These are phyloP conservation scores for Sporormia fimetaria DNA, from an alignment of 495 filamentous ascomycete species.

Conservation along the genomic window DNA sequence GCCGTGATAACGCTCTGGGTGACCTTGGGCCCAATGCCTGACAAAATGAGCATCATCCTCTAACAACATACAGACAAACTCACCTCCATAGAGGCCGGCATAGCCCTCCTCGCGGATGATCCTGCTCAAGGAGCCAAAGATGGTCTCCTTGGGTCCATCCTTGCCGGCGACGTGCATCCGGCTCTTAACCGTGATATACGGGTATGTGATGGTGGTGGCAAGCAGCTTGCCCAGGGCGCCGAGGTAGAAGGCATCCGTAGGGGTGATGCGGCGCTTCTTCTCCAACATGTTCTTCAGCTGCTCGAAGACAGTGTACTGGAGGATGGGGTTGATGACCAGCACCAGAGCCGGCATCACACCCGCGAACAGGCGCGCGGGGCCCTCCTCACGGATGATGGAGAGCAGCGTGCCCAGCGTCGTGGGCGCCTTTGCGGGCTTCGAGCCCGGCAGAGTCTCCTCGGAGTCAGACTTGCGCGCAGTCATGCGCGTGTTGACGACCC, in stretches of 20 bases:
- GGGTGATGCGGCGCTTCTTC: conserved; percentile 58
- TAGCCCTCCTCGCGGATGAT: conserved; percentile 85
- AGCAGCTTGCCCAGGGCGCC: conserved; percentile 90
- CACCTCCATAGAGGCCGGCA: conserved; percentile 82
- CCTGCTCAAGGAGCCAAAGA: conserved; percentile 59
- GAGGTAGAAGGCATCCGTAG: conserved; percentile 77
- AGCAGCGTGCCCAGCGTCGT: conserved; percentile 71
- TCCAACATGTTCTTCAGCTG: conserved; percentile 76
- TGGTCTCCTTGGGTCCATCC: conserved; percentile 49
- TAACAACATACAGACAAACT: conserved; percentile 19
- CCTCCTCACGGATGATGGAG: conserved; percentile 66
- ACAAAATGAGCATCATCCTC: conserved; percentile 8
- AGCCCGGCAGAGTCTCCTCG: conserved; percentile 43
- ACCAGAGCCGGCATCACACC: conserved; percentile 88
- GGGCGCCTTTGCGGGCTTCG: conserved; percentile 36
- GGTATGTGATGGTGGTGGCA: conserved; percentile 89
- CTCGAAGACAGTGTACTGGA: conserved; percentile 98
- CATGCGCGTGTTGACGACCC: conserved; percentile 98
- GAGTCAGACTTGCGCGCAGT: conserved; percentile 64
- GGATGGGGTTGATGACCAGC: conserved; percentile 91
- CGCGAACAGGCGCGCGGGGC: conserved; percentile 71
- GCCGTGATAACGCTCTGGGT: conserved; percentile 94
- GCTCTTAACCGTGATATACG: conserved; percentile 97
- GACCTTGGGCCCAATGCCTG: conserved; percentile 88
- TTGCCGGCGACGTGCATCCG: conserved; percentile 81